These are phyloP conservation scores for Xylaria bambusicola DNA, from an alignment of 495 filamentous ascomycete species.

Conservation along the genomic window DNA sequence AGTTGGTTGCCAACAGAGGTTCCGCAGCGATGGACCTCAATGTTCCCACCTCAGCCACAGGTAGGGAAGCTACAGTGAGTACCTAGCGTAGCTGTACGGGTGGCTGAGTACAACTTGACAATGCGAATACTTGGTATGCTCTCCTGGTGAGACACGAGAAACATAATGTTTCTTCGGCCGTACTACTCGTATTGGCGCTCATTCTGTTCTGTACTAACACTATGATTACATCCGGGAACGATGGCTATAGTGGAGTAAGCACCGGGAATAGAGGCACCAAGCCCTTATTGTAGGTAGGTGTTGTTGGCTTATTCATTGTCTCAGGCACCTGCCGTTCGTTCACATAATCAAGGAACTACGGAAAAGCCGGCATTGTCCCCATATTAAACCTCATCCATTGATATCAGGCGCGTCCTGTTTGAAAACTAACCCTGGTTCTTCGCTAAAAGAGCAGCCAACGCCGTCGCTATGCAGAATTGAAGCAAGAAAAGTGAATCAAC, in stretches of 20 bases:
- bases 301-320: too few species aligned
- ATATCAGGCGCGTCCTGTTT: neutral
- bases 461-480: conserved; percentile 46
- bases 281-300: neutral
- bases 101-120: too few species aligned
- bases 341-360: neutral
- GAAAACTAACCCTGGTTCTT: neutral
- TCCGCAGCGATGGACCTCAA: too few species aligned
- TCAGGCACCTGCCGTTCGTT: too few species aligned
- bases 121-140: too few species aligned
- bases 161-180: neutral
- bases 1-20: too few species aligned
- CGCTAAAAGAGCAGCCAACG: conserved; percentile 31
- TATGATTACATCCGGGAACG: too few species aligned
- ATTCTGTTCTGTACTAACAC: neutral
- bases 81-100: too few species aligned
- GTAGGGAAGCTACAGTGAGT: too few species aligned
- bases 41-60: too few species aligned
- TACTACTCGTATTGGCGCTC: neutral
- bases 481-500: neutral
- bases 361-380: neutral
- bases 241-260: too few species aligned
- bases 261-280: too few species aligned
- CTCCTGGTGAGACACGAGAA: neutral
- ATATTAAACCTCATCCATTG: neutral